Base-by-base conservation (phyloP, 2,329 filamentous ascomycete species). In the Sphaceloma murrayae region DNA sequence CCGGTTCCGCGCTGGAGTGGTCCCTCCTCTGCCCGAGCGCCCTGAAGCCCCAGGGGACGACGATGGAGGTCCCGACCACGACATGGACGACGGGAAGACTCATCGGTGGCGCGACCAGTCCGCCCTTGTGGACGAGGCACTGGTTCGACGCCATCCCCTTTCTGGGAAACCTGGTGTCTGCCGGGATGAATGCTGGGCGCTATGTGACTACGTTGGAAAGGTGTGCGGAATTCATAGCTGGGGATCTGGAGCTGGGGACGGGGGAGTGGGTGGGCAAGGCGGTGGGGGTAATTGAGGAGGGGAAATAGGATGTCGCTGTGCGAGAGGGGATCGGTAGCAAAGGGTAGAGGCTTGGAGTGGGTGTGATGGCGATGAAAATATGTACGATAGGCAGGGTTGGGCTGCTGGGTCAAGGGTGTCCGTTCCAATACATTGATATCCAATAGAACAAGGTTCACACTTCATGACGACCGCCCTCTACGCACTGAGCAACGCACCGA, bases 201-300 rank as follows among this genome's bases (percentile, higher is more conserved):
- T 65, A 67, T 53, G 39, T 47, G 11, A 65, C 61, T 2, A 63
- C 58, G 9, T 57, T 66, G 7, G 65, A 67, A 48, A 58, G 63
- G 45, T 60, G 62, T 46, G 65, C 64, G 2, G 65, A 67, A n/a
- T 63, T 67, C 34, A 57, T 68, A 32, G 63, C 64, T 9, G 55
- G 51, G 33, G 64, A 67, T 52, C 53, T 67, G 33, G 60, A 58
- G 46, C 53, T 24, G 22, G 40, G 34, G 1, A 52, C 56, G 30
- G 57, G 55, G 17, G 48, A 51, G 32, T 65, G 59, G 54, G 53
- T 56, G 44, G 61, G 62, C 18, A 53, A 48, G 36, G 57, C 51
- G 14, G 65, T 67, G 2, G 62, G 60, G 13, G 47, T 64, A 19
- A 65, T 62, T 39, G 53, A 60, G 44, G 48, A 18, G 24, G 53